Base-by-base conservation (phyloP, 768 basidiomycete species). In the Termitomyces heimii region DNA sequence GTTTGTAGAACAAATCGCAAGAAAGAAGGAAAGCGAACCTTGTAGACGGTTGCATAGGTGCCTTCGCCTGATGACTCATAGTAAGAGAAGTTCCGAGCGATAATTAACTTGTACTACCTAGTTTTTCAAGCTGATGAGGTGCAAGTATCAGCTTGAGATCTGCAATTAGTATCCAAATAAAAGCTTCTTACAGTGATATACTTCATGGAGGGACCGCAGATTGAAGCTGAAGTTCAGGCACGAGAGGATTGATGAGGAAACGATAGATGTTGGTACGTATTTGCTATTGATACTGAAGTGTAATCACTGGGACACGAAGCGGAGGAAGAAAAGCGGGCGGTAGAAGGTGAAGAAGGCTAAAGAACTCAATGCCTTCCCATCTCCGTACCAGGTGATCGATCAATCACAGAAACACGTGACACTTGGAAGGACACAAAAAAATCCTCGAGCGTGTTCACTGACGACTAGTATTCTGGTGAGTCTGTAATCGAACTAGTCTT, bases 31-130 rank as follows among this genome's bases (percentile, higher is more conserved):
- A 47, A 22, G 57, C 73, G 45, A 58, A 94, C 94, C 84, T 97
- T 97, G 82, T 88, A 96, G n/a, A 96, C 94, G 7, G 93, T 95
- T 39, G 94, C 94, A 69, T 96, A 97, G 35, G 94, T 96, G 54
- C 94, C 94, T 76, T 92, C 88, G 64, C 89, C 89, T 91, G n/a
- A 40, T 80, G 52, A 79, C 77, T 54, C 82, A n/a, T 79, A 10
- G 81, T 84, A 48, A 82, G 75, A 39, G 39, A 40, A 45, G 49
- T 44, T 32, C 22, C 39, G 20, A 53, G 22, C 9, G 31, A 32
- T 31, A 10, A n/a, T 42, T 14, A 22, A 29, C 28, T 42, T 31
- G 56, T 22, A 66, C 56, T 65, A 77, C 92, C 94, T 63, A 97
- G 77, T 76, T 96, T 97, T 77, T 97, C 94, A 51, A 97, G 78